Conservation (phyloP, 1,139 yeast genomes). For the Taphrina flavorubra region DNA sequence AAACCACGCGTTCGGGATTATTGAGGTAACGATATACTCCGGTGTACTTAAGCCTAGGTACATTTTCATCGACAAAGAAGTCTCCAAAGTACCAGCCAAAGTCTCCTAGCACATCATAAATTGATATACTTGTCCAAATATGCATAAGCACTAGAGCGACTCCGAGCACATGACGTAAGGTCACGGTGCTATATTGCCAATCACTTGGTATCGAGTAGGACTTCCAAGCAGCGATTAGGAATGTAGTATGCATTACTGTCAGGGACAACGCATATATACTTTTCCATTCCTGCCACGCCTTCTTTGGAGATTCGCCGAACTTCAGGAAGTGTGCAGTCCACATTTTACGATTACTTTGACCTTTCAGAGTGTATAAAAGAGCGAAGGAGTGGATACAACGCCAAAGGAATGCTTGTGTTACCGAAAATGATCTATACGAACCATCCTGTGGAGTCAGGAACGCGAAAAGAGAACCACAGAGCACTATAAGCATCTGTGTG, state of each 20-base stretch:
- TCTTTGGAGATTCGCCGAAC: constrained; percentile 68
- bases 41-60: constrained; percentile 65
- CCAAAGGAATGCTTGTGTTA: constrained; percentile 59
- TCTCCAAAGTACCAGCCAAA: constrained; percentile 94
- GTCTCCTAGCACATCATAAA: constrained; percentile 75
- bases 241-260: constrained; percentile 56
- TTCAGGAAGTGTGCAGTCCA: constrained; percentile 73
- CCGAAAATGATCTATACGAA: constrained; percentile 53
- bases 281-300: constrained; percentile 80
- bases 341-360: constrained; percentile 67
- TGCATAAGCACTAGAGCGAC: constrained; percentile 64
- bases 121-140: constrained; percentile 73
- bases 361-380: constrained; percentile 61
- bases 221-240: constrained; percentile 48
- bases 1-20: constrained; percentile 82
- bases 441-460: constrained; percentile 54
- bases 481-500: constrained; percentile 59
- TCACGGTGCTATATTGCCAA: constrained; percentile 47
- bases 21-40: constrained; percentile 85
- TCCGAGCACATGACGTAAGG: constrained; percentile 68
- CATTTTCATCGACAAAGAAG: constrained; percentile 69
- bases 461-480: constrained; percentile 57
- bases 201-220: constrained; percentile 35
- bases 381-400: constrained; percentile 63
- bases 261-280: constrained; percentile 64